Evolutionary conservation across 768 basidiomycete species (phyloP).

Genomic region (Obba rivulosa): DNA sequence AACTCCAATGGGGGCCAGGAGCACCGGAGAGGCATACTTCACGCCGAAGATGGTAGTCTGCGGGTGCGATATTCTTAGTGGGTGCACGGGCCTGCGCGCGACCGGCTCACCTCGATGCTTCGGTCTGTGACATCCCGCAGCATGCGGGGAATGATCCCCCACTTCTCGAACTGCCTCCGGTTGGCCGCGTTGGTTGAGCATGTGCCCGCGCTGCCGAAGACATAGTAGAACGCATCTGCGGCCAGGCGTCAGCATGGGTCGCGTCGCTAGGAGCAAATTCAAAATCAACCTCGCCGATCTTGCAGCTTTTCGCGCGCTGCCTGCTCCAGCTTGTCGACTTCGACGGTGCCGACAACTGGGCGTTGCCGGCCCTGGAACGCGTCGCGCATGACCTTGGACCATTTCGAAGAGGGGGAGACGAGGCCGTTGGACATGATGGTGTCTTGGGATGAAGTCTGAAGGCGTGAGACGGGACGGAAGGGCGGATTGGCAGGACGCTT

Average conservation of each 20-base stretch:
- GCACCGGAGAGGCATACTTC: constrained; percentile 52
- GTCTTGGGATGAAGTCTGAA: background rate
- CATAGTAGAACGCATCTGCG: constrained; percentile 67
- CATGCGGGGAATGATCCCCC: constrained; percentile 79
- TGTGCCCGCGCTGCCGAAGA: constrained; percentile 72
- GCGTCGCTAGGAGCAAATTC: background rate
- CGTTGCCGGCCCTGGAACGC: constrained; percentile 17
- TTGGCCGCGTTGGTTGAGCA: constrained; percentile 65
- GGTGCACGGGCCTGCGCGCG: too few relatives aligned
- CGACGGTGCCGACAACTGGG: constrained; percentile 49
- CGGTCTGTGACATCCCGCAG: constrained; percentile 55
- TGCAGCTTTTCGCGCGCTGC: constrained; percentile 61
- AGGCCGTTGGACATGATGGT: background rate
- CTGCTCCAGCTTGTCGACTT: constrained; percentile 57
- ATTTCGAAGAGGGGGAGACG: background rate
- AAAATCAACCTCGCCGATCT: constrained; percentile 40
- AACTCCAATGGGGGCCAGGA: constrained; percentile 74
- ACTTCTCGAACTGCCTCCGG: constrained; percentile 54
- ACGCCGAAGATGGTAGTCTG: constrained; percentile 72
- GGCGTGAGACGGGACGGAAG: too few relatives aligned
- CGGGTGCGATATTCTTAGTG: background rate
- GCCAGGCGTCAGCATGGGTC: background rate
- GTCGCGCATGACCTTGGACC: constrained; percentile 20
- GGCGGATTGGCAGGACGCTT: too few relatives aligned
- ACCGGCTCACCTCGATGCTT: constrained; percentile 46